Evolutionary conservation across 768 basidiomycete genomes (phyloP).

Genomic region (Agaricus subrufescens): DNA sequence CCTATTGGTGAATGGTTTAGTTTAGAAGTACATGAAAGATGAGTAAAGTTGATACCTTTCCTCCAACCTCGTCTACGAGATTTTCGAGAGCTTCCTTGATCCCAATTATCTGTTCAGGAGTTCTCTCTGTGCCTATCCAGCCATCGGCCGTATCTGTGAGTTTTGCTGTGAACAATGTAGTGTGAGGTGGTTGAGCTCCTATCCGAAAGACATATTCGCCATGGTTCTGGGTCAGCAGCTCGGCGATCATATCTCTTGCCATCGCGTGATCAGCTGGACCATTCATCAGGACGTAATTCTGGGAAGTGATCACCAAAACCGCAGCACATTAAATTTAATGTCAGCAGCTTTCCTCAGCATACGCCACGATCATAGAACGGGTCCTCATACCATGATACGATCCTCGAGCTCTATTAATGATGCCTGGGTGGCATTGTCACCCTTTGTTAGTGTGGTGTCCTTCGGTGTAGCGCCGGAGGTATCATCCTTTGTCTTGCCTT

Average conservation of each 20-base stretch:
- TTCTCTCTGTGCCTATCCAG: conserved; percentile 51
- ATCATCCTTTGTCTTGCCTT: conserved; percentile 40
- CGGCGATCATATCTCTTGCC: conserved; percentile 63
- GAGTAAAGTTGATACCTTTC: conserved; percentile 45
- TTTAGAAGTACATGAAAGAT: neutral
- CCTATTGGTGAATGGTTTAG: conserved; percentile 27
- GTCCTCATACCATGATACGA: conserved; percentile 40
- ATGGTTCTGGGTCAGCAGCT: conserved; percentile 57
- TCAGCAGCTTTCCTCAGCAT: conserved; percentile 4
- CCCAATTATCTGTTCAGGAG: conserved; percentile 45
- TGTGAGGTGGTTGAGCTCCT: conserved; percentile 59
- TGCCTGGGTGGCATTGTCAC: conserved; percentile 10
- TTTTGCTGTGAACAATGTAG: conserved; percentile 52
- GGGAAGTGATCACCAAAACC: conserved; percentile 1
- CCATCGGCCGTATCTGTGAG: conserved; percentile 39
- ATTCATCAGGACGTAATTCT: conserved; percentile 44
- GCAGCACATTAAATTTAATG: neutral
- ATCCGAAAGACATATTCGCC: conserved; percentile 77
- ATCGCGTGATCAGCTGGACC: conserved; percentile 38
- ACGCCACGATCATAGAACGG: conserved; percentile 5
- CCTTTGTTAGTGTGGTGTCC: neutral
- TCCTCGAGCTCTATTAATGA: conserved; percentile 47
- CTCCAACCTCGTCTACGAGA: conserved; percentile 75
- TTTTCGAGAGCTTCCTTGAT: conserved; percentile 63
- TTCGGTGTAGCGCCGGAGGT: conserved; percentile 8